phyloP scores from a whole-genome alignment of 805 yeast species.

The Candida silvicultrix region DNA sequence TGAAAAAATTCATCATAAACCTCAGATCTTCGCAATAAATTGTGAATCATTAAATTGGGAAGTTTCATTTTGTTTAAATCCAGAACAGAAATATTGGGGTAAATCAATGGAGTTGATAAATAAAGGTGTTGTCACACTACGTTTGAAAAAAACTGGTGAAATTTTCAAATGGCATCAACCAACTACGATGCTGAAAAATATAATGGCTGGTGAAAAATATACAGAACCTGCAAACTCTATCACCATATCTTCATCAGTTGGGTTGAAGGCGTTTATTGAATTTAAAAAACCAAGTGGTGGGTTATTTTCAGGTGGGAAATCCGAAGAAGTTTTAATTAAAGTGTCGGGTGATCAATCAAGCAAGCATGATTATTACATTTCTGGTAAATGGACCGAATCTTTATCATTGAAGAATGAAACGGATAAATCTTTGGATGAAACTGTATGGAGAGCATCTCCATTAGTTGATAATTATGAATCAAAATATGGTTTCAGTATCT shows the following conservation, averaged over 20 bases:
- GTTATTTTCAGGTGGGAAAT: conserved; percentile 77
- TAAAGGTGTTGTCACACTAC: conserved; percentile 59
- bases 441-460: conserved; percentile 68
- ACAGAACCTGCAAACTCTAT: conserved; percentile 76
- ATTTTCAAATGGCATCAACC: conserved; percentile 77
- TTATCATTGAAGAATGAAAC: conserved; percentile 32
- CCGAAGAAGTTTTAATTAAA: conserved; percentile 55
- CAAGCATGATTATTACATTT: conserved; percentile 6
- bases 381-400: conserved; percentile 83
- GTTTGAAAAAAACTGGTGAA: conserved; percentile 57
- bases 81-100: conserved; percentile 92
- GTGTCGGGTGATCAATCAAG: conserved; percentile 17
- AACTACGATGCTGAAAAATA: conserved; percentile 71
- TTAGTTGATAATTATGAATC: conserved; percentile 50
- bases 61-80: conserved; percentile 54
- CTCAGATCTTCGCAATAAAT: conserved; percentile 76
- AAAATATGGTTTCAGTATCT: conserved; percentile 82
- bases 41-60: conserved; percentile 75
- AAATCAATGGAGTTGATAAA: conserved; percentile 81
- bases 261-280: conserved; percentile 60
- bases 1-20: conserved; percentile 87
- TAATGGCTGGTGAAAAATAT: conserved; percentile 93
- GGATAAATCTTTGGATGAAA: conserved; percentile 17
- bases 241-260: conserved; percentile 61
- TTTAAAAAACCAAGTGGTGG: conserved; percentile 56